Conservation (phyloP, 2,329 filamentous ascomycete species). For the Xylaria hypoxylon region DNA sequence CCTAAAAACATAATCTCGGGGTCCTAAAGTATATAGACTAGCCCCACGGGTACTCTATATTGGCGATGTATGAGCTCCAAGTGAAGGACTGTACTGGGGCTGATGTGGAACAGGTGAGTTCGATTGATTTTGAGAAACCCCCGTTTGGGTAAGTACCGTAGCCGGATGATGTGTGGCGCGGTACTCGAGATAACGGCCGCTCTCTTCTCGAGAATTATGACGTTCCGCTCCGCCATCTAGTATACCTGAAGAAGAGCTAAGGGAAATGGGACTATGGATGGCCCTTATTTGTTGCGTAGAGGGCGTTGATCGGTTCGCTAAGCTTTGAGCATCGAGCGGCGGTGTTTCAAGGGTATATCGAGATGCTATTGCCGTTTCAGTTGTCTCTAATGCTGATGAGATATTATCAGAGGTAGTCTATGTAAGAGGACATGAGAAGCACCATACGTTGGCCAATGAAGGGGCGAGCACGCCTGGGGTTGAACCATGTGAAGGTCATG, state of each 20-base stretch:
- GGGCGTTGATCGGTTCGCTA: neutral
- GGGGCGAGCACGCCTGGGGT: no score
- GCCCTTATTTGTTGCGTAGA: neutral
- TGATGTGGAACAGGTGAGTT: neutral
- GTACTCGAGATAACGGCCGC: neutral
- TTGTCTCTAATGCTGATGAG: neutral
- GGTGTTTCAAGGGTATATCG: neutral
- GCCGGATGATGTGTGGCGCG: no score
- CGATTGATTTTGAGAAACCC: neutral
- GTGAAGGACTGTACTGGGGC: neutral
- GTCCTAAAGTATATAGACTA: neutral
- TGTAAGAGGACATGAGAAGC: no score
- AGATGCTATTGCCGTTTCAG: neutral
- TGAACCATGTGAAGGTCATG: no score
- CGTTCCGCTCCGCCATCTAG: neutral
- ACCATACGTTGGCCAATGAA: no score
- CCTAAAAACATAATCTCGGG: neutral
- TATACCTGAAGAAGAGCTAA: neutral
- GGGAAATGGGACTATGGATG: neutral
- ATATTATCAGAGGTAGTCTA: no score
- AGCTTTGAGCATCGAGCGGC: neutral
- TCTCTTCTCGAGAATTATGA: neutral
- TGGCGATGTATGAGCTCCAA: neutral
- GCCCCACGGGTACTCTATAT: neutral
- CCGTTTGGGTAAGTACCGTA: neutral